Base-by-base conservation (phyloP, 2,329 filamentous ascomycete species). In the Colletotrichum sp. region DNA sequence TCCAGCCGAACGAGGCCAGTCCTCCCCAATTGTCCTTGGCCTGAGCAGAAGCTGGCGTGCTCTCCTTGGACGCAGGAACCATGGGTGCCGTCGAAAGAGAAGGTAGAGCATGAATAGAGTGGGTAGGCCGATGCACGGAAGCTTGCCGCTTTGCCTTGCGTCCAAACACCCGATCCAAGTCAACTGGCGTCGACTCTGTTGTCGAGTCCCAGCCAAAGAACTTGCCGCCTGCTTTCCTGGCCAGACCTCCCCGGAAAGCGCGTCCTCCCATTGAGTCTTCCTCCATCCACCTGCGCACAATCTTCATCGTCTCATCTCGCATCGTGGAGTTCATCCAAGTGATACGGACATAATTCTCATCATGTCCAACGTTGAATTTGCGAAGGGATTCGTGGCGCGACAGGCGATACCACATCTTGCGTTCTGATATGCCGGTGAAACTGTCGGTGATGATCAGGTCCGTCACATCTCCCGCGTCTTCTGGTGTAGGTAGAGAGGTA, bases 241-340 rank as follows among this genome's bases (percentile, higher is more conserved):
- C 60, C 12, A 71, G 79, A 28, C 86, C 87, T 9, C 87, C 88
- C 12, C 89, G 82, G 1, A 84, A 84, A 15, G 87, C 83, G 64
- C 88, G 87, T 2, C 91, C 90, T 3, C 89, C 85, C 32, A 91
- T 89, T 0, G 90, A 90, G 78, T 92, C 91, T 78, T 93, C 90
- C 78, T 93, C 90, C 87, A 93, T 92, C 92, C 92, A 94, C 30
- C 91, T 87, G 30, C 89, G 87, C 21, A 94, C 91, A 55, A 91
- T 91, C 72, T 89, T 87, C 74, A 92, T 86, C 2, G 89, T 90
- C 10, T 91, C 88, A 15, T 83, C 82, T 28, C 90, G 90, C 3
- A 91, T 83, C 8, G 86, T 82, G 0, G 91, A 93, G n/a, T 85
- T 83, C 6, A 80, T 77, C 92, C 92, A 94, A 4, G 85, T 84